Conservation (phyloP, 2,329 filamentous ascomycete species). For the Aspergillus nomiae region DNA sequence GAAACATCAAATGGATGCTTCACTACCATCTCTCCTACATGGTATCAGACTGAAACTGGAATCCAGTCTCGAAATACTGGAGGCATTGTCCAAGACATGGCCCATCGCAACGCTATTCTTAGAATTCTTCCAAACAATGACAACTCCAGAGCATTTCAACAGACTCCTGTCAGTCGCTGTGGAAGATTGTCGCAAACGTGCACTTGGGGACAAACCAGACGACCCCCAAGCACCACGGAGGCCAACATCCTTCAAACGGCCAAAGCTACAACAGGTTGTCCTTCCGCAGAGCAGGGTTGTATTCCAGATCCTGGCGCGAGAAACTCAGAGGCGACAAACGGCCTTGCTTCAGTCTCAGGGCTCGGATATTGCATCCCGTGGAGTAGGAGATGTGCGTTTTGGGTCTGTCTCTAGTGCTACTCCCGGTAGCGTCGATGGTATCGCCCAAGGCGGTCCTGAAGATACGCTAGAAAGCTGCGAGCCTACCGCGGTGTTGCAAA, state of each 20-base stretch:
- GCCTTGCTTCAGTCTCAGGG: background rate
- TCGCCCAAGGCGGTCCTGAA: background rate
- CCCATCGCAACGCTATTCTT: constrained; percentile 13
- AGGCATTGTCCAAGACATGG: constrained; percentile 13
- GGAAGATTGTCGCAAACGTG: constrained; percentile 9
- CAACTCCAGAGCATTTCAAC: constrained; percentile 8
- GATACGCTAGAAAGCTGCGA: background rate
- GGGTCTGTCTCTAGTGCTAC: background rate
- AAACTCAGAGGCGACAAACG: constrained; percentile 5
- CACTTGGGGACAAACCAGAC: background rate
- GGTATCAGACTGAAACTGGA: constrained; percentile 13
- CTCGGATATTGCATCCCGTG: background rate
- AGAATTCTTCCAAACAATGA: constrained; percentile 14
- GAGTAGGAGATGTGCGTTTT: background rate
- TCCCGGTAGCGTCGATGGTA: background rate
- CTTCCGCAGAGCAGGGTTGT: constrained; percentile 16
- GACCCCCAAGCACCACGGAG: background rate
- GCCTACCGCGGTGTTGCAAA: constrained; percentile 5
- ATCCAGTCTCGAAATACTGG: constrained; percentile 12
- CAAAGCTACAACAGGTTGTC: constrained; percentile 15
- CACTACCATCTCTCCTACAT: constrained; percentile 15
- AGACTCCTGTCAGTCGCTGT: constrained; percentile 5
- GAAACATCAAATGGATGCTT: constrained; percentile 12
- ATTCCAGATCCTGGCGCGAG: constrained; percentile 13
- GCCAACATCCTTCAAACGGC: constrained; percentile 7